Evolutionary conservation across 2,329 filamentous ascomycete genomes (phyloP).

Genomic region (Aspergillus piperis): DNA sequence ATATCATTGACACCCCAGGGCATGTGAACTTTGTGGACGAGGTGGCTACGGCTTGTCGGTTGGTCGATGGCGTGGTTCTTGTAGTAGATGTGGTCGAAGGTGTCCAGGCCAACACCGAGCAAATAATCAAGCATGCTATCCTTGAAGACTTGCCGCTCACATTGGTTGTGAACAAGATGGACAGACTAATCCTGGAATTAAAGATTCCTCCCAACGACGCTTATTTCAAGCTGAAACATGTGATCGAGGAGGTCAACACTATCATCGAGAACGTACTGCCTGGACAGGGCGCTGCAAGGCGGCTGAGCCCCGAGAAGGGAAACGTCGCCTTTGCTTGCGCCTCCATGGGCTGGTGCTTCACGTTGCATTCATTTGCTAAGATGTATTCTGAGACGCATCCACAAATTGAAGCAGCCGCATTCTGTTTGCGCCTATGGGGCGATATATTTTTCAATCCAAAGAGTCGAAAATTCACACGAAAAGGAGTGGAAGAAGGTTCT

Average conservation of each 20-base stretch:
- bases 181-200: conserved; percentile 88
- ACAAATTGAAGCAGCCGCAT: conserved; percentile 77
- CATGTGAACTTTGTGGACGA: conserved; percentile 99
- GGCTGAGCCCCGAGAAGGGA: conserved; percentile 91
- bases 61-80: conserved; percentile 89
- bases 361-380: conserved; percentile 86
- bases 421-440: conserved; percentile 85
- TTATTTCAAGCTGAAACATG: conserved; percentile 98
- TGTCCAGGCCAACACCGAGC: conserved; percentile 97
- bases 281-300: conserved; percentile 72
- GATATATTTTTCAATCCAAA: conserved; percentile 94
- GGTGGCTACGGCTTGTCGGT: conserved; percentile 80
- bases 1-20: conserved; percentile 92
- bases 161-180: conserved; percentile 95
- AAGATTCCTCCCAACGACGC: conserved; percentile 93
- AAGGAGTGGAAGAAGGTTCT: conserved; percentile 75
- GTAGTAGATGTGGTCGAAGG: conserved; percentile 97
- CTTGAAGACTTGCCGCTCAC: conserved; percentile 86
- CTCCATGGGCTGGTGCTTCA: conserved; percentile 96
- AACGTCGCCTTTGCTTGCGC: conserved; percentile 97
- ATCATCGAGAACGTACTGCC: conserved; percentile 86
- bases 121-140: conserved; percentile 94
- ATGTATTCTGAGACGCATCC: conserved; percentile 93
- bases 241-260: conserved; percentile 98
- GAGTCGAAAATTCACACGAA: conserved; percentile 89